Evolutionary conservation across 257 asterid genomes (phyloP), one percentile per base, ranked within the genome.

Genomic region (Gynochthodes officinalis): DNA sequence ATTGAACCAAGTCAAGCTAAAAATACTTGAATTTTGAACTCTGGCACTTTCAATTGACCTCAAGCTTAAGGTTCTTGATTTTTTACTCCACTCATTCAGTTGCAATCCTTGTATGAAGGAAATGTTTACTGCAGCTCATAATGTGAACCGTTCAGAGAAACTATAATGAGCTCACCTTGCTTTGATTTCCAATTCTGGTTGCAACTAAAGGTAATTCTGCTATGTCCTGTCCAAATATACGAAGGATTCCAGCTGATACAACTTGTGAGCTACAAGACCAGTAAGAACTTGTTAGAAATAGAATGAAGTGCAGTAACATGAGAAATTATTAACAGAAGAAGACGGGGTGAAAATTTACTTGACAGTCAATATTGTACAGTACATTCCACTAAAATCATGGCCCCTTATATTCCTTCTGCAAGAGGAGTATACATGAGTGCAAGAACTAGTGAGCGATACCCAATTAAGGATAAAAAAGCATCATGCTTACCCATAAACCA

Each of bases 141-240:
- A 28, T 32, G 40, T 32, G 18, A 50, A 32, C 43, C 44, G 13
- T 10, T 1, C 14, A 57, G 40, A 75, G 25, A 57, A 27, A 64
- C 40, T 58, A 55, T 37, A 64, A 21, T 53, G 30, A 72, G 74
- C 84, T 79, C 78, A 89, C 99, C 93, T 92, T 95, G 74, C 97
- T 91, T 81, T 92, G 96, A 76, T 82, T 71, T 68, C 87, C 89
- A 42, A 58, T 81, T 44, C 91, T 90, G 16, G 98, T 95, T 66
- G 99, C 99, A 74, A 89, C 99, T 82, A 92, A 79, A 68, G 99
- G 99, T 73, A 95, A 93, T 77, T 95, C 99, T 40, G 99, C 99
- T 30, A 85, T 75, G 71, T 92, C 96, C 84, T 89, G 86, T 75
- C 99, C 99, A 71, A 95, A 95, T 75, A 95, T 81, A 72, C 99